Evolutionary conservation across 352 stramenopile species (phyloP), one percentile per base, ranked within the genome.

Genomic region (Peronospora belbahrii): DNA sequence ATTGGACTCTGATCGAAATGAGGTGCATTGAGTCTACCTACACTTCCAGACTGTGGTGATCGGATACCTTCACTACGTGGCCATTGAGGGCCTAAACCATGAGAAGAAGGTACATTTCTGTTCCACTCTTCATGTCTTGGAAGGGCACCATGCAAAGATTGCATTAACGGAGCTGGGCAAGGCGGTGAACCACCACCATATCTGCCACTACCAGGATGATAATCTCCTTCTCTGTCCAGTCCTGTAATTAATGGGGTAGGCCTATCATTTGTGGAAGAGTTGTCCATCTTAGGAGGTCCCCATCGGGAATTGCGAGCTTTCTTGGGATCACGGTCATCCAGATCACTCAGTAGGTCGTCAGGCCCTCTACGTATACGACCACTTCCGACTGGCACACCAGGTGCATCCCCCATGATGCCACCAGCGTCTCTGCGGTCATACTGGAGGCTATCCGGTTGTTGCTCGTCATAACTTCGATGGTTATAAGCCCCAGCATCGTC

Each of bases 291-390:
- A 25, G 74, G 63, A 31, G 77, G 77, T 1, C 74, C 78, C 78
- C 78, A 89, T 14, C 78, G 74, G 35, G 78, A 89, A 8, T 67
- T 62, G 24, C 75, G 72, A n/a, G 59, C 49, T 31, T 83, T 85
- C 59, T 89, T 89, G 14, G 45, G 8, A 24, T 67, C 57, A 11
- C 77, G 72, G 30, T 85, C 70, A 11, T 74, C 41, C 28, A 64
- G 52, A 2, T 67, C 60, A 17, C 27, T 65, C 42, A 17, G 36
- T 6, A 43, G 58, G 3, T 58, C 51, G n/a, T 70, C 68, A 4
- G 47, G 37, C 3, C 59, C 54, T 52, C 58, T 56, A 32, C 59
- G 50, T 4, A 49, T 24, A 6, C 61, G 56, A 48, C 42, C 50
- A 40, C 49, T 51, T 10, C 47, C 50, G n/a, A 57, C 50, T 27